phyloP scores from a whole-genome alignment of 2,329 filamentous ascomycete species.

The Cyphellophora attinorum region DNA sequence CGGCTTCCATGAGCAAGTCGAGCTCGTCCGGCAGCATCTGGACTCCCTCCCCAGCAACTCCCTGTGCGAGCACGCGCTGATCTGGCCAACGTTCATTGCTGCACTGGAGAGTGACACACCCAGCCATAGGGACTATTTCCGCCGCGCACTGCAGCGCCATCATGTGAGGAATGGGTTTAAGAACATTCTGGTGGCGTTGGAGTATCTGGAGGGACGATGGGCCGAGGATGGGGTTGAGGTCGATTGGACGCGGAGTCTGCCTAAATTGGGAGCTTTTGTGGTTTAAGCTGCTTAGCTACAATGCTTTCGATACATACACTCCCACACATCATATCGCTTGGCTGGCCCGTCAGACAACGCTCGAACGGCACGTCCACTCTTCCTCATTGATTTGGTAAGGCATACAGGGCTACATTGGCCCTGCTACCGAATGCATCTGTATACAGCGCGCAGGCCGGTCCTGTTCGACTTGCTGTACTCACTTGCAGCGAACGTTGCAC shows the following conservation, averaged over 20 bases:
- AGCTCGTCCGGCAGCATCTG: not conserved
- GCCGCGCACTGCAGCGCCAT: constrained; percentile 20
- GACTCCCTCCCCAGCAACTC: not conserved
- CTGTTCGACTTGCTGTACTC: no score
- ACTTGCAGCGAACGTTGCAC: no score
- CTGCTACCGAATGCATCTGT: no score
- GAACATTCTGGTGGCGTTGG: constrained; percentile 28
- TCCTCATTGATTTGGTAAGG: no score
- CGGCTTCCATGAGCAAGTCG: not conserved
- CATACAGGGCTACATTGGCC: no score
- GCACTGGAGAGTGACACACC: constrained; percentile 28
- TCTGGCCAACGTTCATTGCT: constrained; percentile 33
- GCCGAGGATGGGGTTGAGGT: not conserved
- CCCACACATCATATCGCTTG: no score
- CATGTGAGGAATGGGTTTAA: constrained; percentile 27
- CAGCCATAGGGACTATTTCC: constrained; percentile 28
- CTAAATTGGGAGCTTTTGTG: not conserved
- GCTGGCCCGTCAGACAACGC: no score
- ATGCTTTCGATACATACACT: no score
- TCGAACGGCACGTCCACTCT: no score
- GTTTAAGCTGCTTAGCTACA: no score
- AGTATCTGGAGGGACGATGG: constrained; percentile 27
- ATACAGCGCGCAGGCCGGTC: no score
- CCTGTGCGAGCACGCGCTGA: constrained; percentile 18
- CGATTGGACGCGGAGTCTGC: constrained; percentile 1